Percentiles rank a stretch among this genome's conserved stretches.
Evolutionary conservation across 139 green algal genomes (phyloP).

Genomic region (Volvox reticuliferus): DNA sequence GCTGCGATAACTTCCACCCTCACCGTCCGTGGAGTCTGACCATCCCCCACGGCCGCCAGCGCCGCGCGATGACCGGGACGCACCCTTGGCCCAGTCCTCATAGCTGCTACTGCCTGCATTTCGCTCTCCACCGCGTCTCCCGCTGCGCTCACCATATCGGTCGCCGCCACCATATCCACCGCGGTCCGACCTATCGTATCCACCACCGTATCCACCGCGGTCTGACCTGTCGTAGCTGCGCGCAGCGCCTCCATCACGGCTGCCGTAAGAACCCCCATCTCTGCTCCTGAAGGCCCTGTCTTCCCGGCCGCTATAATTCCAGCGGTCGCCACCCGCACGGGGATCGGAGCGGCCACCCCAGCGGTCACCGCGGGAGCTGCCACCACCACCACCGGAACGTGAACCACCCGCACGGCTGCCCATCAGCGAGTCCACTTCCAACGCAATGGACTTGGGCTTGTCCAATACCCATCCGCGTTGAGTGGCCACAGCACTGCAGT

Average conservation of each 20-base stretch:
- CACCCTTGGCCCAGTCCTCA: background rate
- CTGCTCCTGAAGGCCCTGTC: conserved; percentile 21
- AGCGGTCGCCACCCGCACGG: conserved; percentile 18
- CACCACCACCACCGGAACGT: conserved; percentile 6
- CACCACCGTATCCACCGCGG: background rate
- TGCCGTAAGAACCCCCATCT: background rate
- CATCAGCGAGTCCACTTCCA: conserved; percentile 59
- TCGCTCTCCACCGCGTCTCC: background rate
- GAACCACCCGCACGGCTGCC: conserved; percentile 38
- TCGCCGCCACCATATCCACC: conserved; percentile 2
- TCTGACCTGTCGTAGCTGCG: background rate
- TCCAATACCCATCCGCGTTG: conserved; percentile 52
- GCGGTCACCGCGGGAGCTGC: background rate
- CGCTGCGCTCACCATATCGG: background rate
- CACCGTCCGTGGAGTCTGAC: background rate
- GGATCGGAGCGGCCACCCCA: conserved; percentile 19
- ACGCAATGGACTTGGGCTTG: conserved; percentile 49
- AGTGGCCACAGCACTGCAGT: conserved; percentile 15
- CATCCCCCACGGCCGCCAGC: background rate
- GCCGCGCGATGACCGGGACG: background rate
- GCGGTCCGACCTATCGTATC: background rate
- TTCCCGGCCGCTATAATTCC: background rate
- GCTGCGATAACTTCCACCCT: background rate
- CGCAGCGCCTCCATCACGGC: background rate
- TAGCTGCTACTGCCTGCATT: background rate